These are phyloP conservation scores for Penicillium frequentans DNA, from an alignment of 2,329 filamentous ascomycete species.

Conservation along the genomic window DNA sequence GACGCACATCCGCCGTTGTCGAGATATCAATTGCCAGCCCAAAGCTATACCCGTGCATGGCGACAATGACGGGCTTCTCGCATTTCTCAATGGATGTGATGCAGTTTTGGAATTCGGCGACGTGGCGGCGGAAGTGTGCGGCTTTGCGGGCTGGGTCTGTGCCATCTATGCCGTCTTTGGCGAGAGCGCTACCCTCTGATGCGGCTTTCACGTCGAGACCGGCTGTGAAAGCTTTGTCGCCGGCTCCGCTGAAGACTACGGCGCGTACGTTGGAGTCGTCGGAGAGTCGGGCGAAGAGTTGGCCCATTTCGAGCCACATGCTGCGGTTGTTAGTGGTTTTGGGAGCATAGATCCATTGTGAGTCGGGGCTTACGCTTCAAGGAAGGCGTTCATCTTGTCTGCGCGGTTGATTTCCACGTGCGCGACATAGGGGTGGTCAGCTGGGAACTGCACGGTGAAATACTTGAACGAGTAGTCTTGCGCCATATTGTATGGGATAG, in stretches of 20 bases:
- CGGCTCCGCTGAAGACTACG: conserved; percentile 77
- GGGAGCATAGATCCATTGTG: background rate
- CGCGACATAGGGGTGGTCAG: conserved; percentile 64
- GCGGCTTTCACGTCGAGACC: conserved; percentile 81
- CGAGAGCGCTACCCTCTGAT: conserved; percentile 49
- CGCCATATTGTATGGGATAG: conserved; percentile 18
- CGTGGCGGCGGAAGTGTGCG: conserved; percentile 62
- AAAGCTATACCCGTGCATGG: conserved; percentile 75
- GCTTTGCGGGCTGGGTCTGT: conserved; percentile 66
- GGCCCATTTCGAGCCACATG: conserved; percentile 82
- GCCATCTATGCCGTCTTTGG: conserved; percentile 33
- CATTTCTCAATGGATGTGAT: conserved; percentile 78
- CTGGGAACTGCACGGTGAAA: conserved; percentile 73
- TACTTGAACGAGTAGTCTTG: conserved; percentile 45
- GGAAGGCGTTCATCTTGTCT: conserved; percentile 84
- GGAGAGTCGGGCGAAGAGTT: conserved; percentile 72
- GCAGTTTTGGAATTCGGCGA: conserved; percentile 77
- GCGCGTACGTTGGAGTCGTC: conserved; percentile 70
- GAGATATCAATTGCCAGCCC: conserved; percentile 72
- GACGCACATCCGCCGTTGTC: conserved; percentile 44
- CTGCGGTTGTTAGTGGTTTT: conserved; percentile 32
- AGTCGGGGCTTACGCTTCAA: conserved; percentile 54
- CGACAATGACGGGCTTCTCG: conserved; percentile 85
- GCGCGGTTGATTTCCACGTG: conserved; percentile 91
- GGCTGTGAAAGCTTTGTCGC: conserved; percentile 79